phyloP scores from a whole-genome alignment of 192 early-diverging fungal genomes.

The Coemansia sp. region DNA sequence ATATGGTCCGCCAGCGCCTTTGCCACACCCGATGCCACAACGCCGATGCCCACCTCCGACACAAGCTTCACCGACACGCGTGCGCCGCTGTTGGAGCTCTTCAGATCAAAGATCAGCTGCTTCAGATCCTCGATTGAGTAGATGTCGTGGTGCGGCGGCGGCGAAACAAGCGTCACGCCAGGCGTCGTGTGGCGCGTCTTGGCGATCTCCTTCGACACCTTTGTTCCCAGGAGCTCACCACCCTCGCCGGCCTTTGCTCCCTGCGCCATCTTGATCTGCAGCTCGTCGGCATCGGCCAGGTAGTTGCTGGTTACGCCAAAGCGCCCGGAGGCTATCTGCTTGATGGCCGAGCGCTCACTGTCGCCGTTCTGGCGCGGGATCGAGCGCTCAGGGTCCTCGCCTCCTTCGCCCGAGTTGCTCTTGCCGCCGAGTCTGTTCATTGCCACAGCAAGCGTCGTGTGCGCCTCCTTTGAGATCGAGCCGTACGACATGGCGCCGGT shows the following conservation, averaged over 20 bases:
- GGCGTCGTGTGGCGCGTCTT: conserved; percentile 93
- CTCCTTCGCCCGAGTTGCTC: conserved; percentile 98
- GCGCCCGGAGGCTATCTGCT: conserved; percentile 97
- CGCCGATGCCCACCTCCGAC: conserved; percentile 96
- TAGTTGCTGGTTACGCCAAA: conserved; percentile 98
- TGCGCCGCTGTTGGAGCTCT: conserved; percentile 88
- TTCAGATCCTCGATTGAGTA: conserved; percentile 99
- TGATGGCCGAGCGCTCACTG: conserved; percentile 90
- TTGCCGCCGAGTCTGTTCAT: conserved; percentile 98
- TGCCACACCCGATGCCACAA: conserved; percentile 94
- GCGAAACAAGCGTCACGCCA: conserved; percentile 93
- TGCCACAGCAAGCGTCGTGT: conserved; percentile 86
- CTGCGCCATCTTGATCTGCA: conserved; percentile 99
- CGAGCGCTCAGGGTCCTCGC: conserved; percentile 90
- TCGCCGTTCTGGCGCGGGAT: conserved; percentile 69
- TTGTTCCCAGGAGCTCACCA: conserved; percentile 75
- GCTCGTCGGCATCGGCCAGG: conserved; percentile 91
- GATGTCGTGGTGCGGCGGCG: conserved; percentile 98
- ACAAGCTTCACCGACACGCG: conserved; percentile 97
- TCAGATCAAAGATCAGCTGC: conserved; percentile 97
- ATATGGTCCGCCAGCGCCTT: conserved; percentile 98
- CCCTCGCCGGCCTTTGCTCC: conserved; percentile 99
- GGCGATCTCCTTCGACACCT: conserved; percentile 77
- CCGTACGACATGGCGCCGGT: conserved; percentile 99
- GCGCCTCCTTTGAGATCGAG: conserved; percentile 93